A percentile compares a stretch with the other conserved stretches of the same genome.
Evolutionary conservation across 768 basidiomycete species (phyloP).

Genomic region (Sporobolomyces roseus): DNA sequence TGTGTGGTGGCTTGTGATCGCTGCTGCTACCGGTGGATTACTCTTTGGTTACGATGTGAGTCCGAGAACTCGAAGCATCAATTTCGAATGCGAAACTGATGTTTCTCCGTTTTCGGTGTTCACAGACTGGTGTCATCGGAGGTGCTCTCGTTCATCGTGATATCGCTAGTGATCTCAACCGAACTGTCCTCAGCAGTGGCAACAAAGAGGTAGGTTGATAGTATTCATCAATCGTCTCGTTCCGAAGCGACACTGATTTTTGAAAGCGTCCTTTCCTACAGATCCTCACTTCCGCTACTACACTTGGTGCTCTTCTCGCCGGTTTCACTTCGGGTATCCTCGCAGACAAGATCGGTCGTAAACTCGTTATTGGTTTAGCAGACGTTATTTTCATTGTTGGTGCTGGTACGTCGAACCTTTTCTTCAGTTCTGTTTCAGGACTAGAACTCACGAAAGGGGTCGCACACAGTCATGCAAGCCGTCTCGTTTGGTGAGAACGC

Average conservation of each 20-base stretch:
- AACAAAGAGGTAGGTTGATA: constrained; percentile 33
- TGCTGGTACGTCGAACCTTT: constrained; percentile 11
- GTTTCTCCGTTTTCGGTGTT: neutral
- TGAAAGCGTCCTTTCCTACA: neutral
- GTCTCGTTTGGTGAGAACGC: constrained; percentile 28
- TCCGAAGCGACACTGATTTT: neutral
- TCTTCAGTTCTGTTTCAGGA: too few relatives aligned
- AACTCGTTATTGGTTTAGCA: constrained; percentile 39
- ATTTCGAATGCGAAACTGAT: neutral
- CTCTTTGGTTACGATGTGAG: constrained; percentile 42
- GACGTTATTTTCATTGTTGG: constrained; percentile 38
- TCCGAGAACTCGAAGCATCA: neutral
- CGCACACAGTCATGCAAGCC: constrained; percentile 34
- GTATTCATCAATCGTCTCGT: neutral
- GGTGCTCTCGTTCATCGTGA: constrained; percentile 40
- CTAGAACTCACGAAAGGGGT: neutral
- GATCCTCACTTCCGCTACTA: constrained; percentile 40
- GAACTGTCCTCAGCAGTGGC: constrained; percentile 15
- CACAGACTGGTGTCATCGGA: constrained; percentile 42
- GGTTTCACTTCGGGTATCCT: constrained; percentile 37
- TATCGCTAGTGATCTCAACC: constrained; percentile 29
- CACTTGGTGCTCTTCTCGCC: constrained; percentile 40
- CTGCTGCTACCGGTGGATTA: constrained; percentile 36
- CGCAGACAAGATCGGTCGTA: constrained; percentile 36
- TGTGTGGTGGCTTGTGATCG: constrained; percentile 68